Percentiles rank a stretch among this genome's conserved stretches.
These are phyloP conservation scores for Cyclospora cayetanensis DNA, from an alignment of 169 alveolate genomes.

Conservation along the genomic window DNA sequence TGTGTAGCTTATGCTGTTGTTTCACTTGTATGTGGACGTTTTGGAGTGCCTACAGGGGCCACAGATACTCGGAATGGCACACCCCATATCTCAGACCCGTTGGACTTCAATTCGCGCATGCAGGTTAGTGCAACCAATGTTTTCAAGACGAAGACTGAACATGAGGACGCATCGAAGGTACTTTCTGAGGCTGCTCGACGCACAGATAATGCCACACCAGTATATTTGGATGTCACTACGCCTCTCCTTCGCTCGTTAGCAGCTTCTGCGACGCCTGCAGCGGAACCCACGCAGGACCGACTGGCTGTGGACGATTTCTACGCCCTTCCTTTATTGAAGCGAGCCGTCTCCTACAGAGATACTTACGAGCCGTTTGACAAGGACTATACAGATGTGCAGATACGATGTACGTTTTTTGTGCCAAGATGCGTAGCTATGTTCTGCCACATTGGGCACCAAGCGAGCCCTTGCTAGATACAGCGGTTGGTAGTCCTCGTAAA, in stretches of 20 bases:
- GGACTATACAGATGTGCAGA: conserved; percentile 51
- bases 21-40: no score
- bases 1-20: no score
- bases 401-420: background rate
- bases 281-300: conserved; percentile 19
- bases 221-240: conserved; percentile 12
- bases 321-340: conserved; percentile 6
- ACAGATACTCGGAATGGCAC: no score
- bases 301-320: conserved; percentile 46
- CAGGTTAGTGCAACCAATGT: no score
- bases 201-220: background rate
- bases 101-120: no score
- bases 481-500: no score
- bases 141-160: background rate
- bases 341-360: conserved; percentile 12
- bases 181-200: background rate
- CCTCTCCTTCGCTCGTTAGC: conserved; percentile 57
- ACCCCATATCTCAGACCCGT: no score
- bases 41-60: no score
- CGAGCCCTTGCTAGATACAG: no score
- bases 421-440: no score
- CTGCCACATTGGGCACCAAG: no score
- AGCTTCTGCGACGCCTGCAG: conserved; percentile 51
- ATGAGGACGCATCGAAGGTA: background rate
- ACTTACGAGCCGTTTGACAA: conserved; percentile 9